These are phyloP conservation scores for Nyctanthes arbortristis DNA, from an alignment of 257 asterid species.

Conservation along the genomic window DNA sequence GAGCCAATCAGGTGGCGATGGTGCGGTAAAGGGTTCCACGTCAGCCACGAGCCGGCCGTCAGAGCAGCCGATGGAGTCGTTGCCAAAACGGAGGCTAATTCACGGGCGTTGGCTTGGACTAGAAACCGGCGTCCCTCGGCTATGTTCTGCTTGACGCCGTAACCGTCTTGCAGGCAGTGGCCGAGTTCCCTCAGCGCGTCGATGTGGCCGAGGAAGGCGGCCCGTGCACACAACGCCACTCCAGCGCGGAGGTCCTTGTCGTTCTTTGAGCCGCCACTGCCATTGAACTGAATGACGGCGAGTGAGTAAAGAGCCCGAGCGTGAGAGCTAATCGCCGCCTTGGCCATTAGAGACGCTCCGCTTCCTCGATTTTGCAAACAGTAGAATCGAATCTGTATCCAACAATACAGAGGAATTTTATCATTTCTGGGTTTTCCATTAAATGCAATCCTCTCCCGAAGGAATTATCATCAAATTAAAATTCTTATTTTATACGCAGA, in stretches of 20 bases:
- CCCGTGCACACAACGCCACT: slow-evolving; percentile 84
- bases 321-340: slow-evolving; percentile 85
- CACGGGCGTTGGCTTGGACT: slow-evolving; percentile 90
- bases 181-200: slow-evolving; percentile 97
- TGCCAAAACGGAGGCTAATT: slow-evolving; percentile 58
- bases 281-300: slow-evolving; percentile 84
- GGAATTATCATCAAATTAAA: neutral
- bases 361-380: slow-evolving; percentile 71
- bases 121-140: slow-evolving; percentile 76
- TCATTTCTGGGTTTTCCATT: neutral
- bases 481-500: neutral
- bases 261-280: slow-evolving; percentile 84
- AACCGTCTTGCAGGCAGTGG: slow-evolving; percentile 95
- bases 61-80: slow-evolving; percentile 47
- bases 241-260: slow-evolving; percentile 87
- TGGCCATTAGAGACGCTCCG: slow-evolving; percentile 90
- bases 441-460: neutral
- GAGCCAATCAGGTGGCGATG: slow-evolving; percentile 25
- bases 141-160: slow-evolving; percentile 82
- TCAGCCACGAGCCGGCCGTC: slow-evolving; percentile 36
- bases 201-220: slow-evolving; percentile 78
- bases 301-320: slow-evolving; percentile 85
- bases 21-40: slow-evolving; percentile 24
- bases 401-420: slow-evolving; percentile 11
- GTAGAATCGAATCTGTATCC: slow-evolving; percentile 76